Conservation (phyloP, 2,329 filamentous ascomycete genomes). For the Myriosclerotinia curreyana region DNA sequence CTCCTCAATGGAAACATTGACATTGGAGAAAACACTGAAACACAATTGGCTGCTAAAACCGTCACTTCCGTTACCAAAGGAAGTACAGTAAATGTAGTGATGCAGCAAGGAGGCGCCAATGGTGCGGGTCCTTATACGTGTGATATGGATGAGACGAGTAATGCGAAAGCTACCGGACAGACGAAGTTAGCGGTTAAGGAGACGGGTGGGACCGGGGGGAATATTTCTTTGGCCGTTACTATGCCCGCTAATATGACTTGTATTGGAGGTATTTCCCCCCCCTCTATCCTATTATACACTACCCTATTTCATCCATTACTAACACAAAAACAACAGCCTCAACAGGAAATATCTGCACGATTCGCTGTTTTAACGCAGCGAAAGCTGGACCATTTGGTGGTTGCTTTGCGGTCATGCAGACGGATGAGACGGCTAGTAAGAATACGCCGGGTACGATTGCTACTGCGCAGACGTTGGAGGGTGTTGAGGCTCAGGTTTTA, state of each 20-base stretch:
- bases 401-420: slow-evolving; percentile 57
- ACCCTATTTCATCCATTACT: not conserved
- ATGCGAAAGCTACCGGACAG: not conserved
- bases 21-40: slow-evolving; percentile 54
- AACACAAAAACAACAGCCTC: slow-evolving; percentile 15
- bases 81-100: slow-evolving; percentile 47
- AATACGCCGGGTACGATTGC: slow-evolving; percentile 39
- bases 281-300: not conserved
- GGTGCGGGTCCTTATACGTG: slow-evolving; percentile 56
- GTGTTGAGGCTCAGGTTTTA: slow-evolving; percentile 11
- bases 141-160: slow-evolving; percentile 49
- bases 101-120: slow-evolving; percentile 54
- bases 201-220: not conserved
- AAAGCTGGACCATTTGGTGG: slow-evolving; percentile 56
- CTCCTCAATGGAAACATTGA: slow-evolving; percentile 60
- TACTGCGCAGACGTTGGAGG: slow-evolving; percentile 1
- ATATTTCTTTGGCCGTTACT: slow-evolving; percentile 3
- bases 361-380: slow-evolving; percentile 58
- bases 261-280: not conserved
- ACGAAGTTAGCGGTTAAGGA: slow-evolving; percentile 9
- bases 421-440: slow-evolving; percentile 43
- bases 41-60: slow-evolving; percentile 45
- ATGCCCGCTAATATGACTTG: slow-evolving; percentile 12
- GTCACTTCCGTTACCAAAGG: slow-evolving; percentile 52
- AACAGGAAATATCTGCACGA: slow-evolving; percentile 57